These are phyloP conservation scores for Didymella lethalis DNA, from an alignment of 2,329 filamentous ascomycete species.

Conservation along the genomic window DNA sequence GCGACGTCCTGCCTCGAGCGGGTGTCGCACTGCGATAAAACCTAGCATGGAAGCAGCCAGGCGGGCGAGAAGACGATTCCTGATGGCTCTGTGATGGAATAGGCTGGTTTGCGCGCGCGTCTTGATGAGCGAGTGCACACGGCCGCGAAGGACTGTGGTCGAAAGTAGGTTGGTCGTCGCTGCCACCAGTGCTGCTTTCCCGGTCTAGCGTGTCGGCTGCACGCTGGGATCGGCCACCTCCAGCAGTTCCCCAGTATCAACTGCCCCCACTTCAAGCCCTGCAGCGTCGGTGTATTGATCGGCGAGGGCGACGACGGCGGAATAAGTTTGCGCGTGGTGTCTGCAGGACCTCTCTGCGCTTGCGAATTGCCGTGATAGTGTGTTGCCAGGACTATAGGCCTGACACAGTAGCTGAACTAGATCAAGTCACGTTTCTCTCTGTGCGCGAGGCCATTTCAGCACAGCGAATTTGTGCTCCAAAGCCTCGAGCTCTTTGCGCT, in stretches of 20 bases:
- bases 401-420: not conserved
- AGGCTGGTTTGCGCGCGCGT: conserved; percentile 36
- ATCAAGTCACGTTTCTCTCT: not conserved
- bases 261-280: conserved; percentile 17
- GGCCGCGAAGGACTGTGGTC: conserved; percentile 34
- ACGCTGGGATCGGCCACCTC: conserved; percentile 21
- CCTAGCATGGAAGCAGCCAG: conserved; percentile 50
- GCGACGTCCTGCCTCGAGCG: conserved; percentile 53
- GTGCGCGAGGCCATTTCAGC: not conserved
- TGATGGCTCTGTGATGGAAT: conserved; percentile 48
- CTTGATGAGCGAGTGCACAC: conserved; percentile 48
- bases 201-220: conserved; percentile 16
- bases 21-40: conserved; percentile 50
- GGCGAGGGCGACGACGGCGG: conserved; percentile 1
- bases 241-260: conserved; percentile 23
- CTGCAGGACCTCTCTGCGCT: not conserved
- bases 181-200: conserved; percentile 15
- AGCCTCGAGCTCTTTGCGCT: not conserved
- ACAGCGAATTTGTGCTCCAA: not conserved
- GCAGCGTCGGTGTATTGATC: conserved; percentile 12
- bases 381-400: conserved; percentile 1
- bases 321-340: not conserved
- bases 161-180: conserved; percentile 21
- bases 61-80: conserved; percentile 37
- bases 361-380: not conserved